Evolutionary conservation across 306 rosid genomes (phyloP).

Genomic region (Crotalaria pallida): DNA sequence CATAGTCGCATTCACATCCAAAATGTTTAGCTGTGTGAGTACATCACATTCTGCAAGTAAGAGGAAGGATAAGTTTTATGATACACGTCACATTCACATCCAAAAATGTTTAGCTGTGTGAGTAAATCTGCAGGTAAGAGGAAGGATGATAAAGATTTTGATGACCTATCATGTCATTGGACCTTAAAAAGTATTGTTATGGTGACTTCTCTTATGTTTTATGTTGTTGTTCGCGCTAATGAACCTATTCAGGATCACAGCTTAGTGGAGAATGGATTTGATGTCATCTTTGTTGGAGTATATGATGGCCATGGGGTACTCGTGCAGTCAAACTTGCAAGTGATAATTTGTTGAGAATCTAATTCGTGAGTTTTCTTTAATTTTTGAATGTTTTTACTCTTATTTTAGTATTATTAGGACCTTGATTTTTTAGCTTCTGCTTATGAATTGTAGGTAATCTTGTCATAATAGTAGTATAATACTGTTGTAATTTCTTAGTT

Average conservation of each 20-base stretch:
- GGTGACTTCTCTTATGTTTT: conserved; percentile 73
- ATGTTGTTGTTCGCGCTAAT: conserved; percentile 63
- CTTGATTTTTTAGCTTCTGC: too few species aligned
- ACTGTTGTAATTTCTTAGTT: too few species aligned
- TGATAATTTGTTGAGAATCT: conserved; percentile 33
- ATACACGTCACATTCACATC: too few species aligned
- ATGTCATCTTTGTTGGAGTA: conserved; percentile 52
- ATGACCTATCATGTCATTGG: conserved; percentile 41
- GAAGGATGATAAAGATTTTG: conserved; percentile 38
- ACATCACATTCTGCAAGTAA: too few species aligned
- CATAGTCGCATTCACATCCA: too few species aligned
- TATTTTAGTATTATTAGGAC: too few species aligned
- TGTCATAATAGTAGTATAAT: too few species aligned
- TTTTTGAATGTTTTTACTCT: too few species aligned
- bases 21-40: too few species aligned
- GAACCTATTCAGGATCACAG: conserved; percentile 50
- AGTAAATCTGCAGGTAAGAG: conserved; percentile 68
- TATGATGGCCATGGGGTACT: conserved; percentile 76
- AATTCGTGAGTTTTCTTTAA: conserved; percentile 41
- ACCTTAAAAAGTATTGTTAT: conserved; percentile 36
- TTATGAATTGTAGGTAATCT: too few species aligned
- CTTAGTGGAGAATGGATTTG: conserved; percentile 57
- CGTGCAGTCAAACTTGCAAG: conserved; percentile 34
- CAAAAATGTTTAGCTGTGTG: too few species aligned
- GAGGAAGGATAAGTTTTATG: too few species aligned